phyloP scores from a whole-genome alignment of 306 rosid species.

The Ormosia emarginata region DNA sequence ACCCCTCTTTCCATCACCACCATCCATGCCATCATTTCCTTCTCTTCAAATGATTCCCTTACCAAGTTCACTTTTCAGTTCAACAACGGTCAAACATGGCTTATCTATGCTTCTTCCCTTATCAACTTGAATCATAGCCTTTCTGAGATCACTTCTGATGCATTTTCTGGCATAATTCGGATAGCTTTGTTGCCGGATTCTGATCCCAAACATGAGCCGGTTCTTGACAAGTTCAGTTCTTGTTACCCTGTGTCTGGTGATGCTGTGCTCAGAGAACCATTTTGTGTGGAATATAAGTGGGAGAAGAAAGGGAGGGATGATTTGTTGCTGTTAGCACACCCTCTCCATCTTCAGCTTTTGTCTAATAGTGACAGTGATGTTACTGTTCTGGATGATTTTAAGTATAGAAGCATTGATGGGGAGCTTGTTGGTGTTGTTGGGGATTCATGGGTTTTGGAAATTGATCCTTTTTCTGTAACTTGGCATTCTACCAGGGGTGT shows the following conservation, averaged over 20 bases:
- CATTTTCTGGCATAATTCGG: conserved; percentile 64
- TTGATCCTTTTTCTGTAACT: conserved; percentile 56
- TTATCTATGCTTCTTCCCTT: conserved; percentile 58
- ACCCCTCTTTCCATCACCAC: conserved; percentile 61
- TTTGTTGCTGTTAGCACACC: conserved; percentile 78
- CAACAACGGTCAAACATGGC: conserved; percentile 84
- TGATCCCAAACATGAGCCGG: conserved; percentile 13
- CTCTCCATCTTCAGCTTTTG: conserved; percentile 67
- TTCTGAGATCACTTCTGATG: conserved; percentile 52
- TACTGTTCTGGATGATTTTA: conserved; percentile 52
- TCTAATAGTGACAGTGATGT: conserved; percentile 21
- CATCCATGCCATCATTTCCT: conserved; percentile 57
- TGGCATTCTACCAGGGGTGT: conserved; percentile 81
- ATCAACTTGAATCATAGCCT: conserved; percentile 34
- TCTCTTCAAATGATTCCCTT: conserved; percentile 40
- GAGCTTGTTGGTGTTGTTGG: conserved; percentile 89
- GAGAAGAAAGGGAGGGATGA: conserved; percentile 72
- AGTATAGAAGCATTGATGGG: conserved; percentile 80
- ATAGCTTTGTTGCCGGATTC: conserved; percentile 59
- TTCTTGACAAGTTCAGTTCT: conserved; percentile 58
- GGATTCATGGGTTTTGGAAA: conserved; percentile 59
- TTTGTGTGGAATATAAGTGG: conserved; percentile 65
- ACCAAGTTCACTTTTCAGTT: conserved; percentile 60
- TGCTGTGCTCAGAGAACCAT: conserved; percentile 55
- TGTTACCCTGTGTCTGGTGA: conserved; percentile 81